Conservation (phyloP, 768 basidiomycete species). For the Boletus reticuloceps region DNA sequence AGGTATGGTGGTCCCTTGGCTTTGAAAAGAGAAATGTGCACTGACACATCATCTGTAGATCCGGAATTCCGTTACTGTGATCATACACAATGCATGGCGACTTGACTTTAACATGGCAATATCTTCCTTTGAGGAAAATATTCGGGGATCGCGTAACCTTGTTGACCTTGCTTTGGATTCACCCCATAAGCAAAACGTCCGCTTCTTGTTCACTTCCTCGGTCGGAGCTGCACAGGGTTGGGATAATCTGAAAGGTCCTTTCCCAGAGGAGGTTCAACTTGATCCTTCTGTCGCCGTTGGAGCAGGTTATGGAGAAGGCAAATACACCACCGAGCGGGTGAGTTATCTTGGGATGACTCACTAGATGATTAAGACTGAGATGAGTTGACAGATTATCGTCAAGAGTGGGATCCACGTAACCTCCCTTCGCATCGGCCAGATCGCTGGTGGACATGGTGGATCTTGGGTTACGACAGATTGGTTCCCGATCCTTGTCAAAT, state of each 20-base stretch:
- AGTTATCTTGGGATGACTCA: background rate
- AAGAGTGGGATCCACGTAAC: slow-evolving; percentile 36
- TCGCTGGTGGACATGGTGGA: slow-evolving; percentile 40
- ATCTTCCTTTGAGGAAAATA: slow-evolving; percentile 42
- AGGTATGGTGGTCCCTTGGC: background rate
- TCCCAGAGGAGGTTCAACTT: slow-evolving; percentile 35
- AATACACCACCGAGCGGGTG: slow-evolving; percentile 42
- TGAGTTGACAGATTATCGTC: slow-evolving; percentile 31
- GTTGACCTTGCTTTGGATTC: slow-evolving; percentile 31
- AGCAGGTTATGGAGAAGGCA: slow-evolving; percentile 45
- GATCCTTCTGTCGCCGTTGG: slow-evolving; percentile 37
- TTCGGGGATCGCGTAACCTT: slow-evolving; percentile 38
- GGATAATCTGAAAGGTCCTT: slow-evolving; percentile 27
- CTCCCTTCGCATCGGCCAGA: slow-evolving; percentile 46
- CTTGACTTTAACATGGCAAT: slow-evolving; percentile 42
- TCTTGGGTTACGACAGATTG: slow-evolving; percentile 46
- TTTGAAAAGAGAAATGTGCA: background rate
- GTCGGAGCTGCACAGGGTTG: slow-evolving; percentile 34
- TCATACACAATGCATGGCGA: slow-evolving; percentile 46
- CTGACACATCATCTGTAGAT: slow-evolving; percentile 22
- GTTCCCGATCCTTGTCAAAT: slow-evolving; percentile 43
- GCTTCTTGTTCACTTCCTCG: slow-evolving; percentile 42
- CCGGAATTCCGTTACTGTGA: slow-evolving; percentile 29
- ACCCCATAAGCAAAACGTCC: slow-evolving; percentile 24
- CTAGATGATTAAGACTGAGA: background rate